Percentiles rank a stretch among this genome's conserved stretches.
phyloP scores from a whole-genome alignment of 176 grass and related monocot genomes.

The Echinochloa phyllopogon region DNA sequence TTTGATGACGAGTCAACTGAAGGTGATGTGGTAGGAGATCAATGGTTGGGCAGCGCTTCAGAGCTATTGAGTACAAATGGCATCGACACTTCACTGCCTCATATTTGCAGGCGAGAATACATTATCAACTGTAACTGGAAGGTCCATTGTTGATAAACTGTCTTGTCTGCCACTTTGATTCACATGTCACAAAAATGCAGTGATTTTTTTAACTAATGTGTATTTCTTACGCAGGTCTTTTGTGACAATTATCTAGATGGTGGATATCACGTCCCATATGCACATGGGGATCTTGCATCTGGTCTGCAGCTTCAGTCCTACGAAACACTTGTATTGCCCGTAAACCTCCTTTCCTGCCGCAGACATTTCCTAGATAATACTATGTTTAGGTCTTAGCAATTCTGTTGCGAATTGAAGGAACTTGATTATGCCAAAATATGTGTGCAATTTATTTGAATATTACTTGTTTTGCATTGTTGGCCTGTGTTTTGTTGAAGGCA shows the following conservation, averaged over 20 bases:
- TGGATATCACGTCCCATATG: constrained; percentile 97
- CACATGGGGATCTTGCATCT: constrained; percentile 87
- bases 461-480: not conserved
- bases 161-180: constrained; percentile 14
- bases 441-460: not conserved
- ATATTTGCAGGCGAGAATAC: constrained; percentile 91
- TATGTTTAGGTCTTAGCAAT: not conserved
- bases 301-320: constrained; percentile 91
- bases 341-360: constrained; percentile 31
- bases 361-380: not conserved
- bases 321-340: constrained; percentile 67
- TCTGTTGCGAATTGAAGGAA: constrained; percentile 8
- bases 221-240: constrained; percentile 65
- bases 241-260: constrained; percentile 99
- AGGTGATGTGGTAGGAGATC: constrained; percentile 61
- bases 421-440: not conserved
- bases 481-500: not conserved
- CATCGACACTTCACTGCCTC: constrained; percentile 67
- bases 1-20: constrained; percentile 50
- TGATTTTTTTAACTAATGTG: not conserved
- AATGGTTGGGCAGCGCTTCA: constrained; percentile 92
- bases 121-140: constrained; percentile 98
- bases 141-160: constrained; percentile 49
- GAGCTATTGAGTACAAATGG: constrained; percentile 65
- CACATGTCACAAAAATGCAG: not conserved